Percentiles rank a stretch among this genome's conserved stretches.
Conservation (phyloP, 73 alveolate genomes). For the Tetrahymena malaccensis region DNA sequence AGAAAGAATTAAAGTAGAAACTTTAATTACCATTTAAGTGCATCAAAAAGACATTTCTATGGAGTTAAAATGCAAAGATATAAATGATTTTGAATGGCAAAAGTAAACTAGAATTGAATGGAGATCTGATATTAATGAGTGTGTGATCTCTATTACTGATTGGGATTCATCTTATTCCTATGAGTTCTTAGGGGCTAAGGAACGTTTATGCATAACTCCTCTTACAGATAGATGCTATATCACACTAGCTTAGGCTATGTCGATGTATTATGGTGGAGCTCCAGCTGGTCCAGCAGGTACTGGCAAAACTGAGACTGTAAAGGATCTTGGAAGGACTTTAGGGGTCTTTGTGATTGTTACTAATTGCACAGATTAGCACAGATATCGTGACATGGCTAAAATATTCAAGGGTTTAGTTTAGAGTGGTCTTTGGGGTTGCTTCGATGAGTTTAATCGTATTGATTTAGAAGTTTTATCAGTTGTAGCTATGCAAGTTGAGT, state of each 20-base stretch:
- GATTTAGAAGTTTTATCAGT: slow-evolving; percentile 98
- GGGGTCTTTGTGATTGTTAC: slow-evolving; percentile 99
- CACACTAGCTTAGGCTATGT: slow-evolving; percentile 98
- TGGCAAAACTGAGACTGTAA: slow-evolving; percentile 99
- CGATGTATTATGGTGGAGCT: slow-evolving; percentile 99
- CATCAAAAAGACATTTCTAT: slow-evolving; percentile 89
- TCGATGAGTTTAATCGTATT: slow-evolving; percentile 99
- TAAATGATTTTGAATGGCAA: slow-evolving; percentile 98
- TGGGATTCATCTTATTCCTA: slow-evolving; percentile 98
- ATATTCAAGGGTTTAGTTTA: slow-evolving; percentile 99
- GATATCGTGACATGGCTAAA: slow-evolving; percentile 99
- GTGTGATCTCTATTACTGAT: slow-evolving; percentile 93
- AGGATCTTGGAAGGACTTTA: slow-evolving; percentile 98
- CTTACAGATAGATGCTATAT: slow-evolving; percentile 99
- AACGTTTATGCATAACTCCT: slow-evolving; percentile 99
- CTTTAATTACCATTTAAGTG: slow-evolving; percentile 91
- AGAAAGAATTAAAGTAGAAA: slow-evolving; percentile 82
- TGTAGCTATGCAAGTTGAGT: slow-evolving; percentile 98
- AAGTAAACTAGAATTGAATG: slow-evolving; percentile 91
- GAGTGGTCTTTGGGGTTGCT: slow-evolving; percentile 99
- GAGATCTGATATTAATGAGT: slow-evolving; percentile 79
- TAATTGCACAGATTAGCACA: slow-evolving; percentile 99
- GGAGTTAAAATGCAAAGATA: slow-evolving; percentile 86
- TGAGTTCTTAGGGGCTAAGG: slow-evolving; percentile 99
- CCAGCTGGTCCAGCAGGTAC: slow-evolving; percentile 99